phyloP scores from a whole-genome alignment of 164 flowering plant species.

The Nymphaea colorata region DNA sequence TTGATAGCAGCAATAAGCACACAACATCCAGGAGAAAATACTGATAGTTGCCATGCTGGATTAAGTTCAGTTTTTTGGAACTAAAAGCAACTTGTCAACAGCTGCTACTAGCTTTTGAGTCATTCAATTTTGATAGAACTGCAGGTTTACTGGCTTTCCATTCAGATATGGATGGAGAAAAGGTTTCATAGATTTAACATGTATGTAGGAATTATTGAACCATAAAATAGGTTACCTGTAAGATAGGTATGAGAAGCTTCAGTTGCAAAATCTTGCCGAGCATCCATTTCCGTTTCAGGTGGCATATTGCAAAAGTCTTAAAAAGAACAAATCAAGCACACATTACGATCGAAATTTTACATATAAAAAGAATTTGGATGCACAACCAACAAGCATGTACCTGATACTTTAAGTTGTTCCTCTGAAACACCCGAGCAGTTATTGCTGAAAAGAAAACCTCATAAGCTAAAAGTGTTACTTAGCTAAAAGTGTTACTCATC shows the following conservation, averaged over 20 bases:
- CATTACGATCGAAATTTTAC: neutral
- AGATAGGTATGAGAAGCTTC: constrained; percentile 27
- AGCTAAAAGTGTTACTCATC: neutral
- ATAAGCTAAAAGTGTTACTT: neutral
- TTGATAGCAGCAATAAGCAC: too few species aligned
- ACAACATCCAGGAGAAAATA: too few species aligned
- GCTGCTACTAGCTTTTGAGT: too few species aligned
- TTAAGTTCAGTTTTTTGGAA: too few species aligned
- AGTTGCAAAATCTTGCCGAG: constrained; percentile 22
- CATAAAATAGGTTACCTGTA: neutral
- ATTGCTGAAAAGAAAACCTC: constrained; percentile 19
- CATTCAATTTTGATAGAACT: too few species aligned
- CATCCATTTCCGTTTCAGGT: constrained; percentile 27
- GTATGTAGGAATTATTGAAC: neutral
- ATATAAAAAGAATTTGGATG: neutral
- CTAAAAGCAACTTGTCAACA: too few species aligned
- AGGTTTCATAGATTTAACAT: too few species aligned
- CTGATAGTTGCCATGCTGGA: too few species aligned
- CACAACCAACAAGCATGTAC: constrained; percentile 13
- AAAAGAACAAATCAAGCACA: neutral
- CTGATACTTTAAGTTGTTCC: constrained; percentile 51
- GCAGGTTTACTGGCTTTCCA: too few species aligned
- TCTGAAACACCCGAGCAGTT: constrained; percentile 35
- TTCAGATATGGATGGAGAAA: too few species aligned
- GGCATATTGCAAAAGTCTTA: constrained; percentile 40